Percentiles rank a stretch among this genome's conserved stretches.
phyloP scores from a whole-genome alignment of 2,329 filamentous ascomycete species.

The Erysiphe pulchra region DNA sequence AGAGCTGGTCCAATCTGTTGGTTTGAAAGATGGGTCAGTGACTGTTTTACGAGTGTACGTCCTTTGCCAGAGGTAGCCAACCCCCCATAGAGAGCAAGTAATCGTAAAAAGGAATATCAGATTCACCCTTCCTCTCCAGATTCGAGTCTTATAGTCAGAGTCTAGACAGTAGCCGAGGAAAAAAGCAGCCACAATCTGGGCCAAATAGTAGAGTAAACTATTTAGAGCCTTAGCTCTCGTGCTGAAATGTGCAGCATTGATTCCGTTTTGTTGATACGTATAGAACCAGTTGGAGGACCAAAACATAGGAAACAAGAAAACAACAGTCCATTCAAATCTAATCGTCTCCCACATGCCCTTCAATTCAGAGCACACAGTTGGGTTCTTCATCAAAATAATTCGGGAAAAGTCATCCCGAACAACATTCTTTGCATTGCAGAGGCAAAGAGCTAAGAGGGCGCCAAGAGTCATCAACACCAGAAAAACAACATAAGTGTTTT shows the following conservation, averaged over 20 bases:
- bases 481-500: conserved; percentile 75
- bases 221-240: conserved; percentile 51
- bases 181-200: conserved; percentile 53
- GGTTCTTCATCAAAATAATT: conserved; percentile 76
- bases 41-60: conserved; percentile 23
- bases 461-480: conserved; percentile 58
- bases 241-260: conserved; percentile 47
- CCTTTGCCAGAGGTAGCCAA: conserved; percentile 53
- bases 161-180: conserved; percentile 52
- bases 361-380: conserved; percentile 60
- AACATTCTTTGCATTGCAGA: conserved; percentile 47
- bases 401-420: conserved; percentile 52
- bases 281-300: conserved; percentile 60
- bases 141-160: conserved; percentile 28
- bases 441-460: conserved; percentile 38
- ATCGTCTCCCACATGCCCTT: conserved; percentile 51
- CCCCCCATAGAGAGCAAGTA: conserved; percentile 62
- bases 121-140: conserved; percentile 38
- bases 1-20: conserved; percentile 36
- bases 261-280: conserved; percentile 50
- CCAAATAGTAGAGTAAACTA: conserved; percentile 50
- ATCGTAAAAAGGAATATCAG: conserved; percentile 36
- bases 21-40: conserved; percentile 3
- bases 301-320: conserved; percentile 62
- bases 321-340: conserved; percentile 41